phyloP scores from a whole-genome alignment of 345 rosid species.

The Sisymbrium altissimum region DNA sequence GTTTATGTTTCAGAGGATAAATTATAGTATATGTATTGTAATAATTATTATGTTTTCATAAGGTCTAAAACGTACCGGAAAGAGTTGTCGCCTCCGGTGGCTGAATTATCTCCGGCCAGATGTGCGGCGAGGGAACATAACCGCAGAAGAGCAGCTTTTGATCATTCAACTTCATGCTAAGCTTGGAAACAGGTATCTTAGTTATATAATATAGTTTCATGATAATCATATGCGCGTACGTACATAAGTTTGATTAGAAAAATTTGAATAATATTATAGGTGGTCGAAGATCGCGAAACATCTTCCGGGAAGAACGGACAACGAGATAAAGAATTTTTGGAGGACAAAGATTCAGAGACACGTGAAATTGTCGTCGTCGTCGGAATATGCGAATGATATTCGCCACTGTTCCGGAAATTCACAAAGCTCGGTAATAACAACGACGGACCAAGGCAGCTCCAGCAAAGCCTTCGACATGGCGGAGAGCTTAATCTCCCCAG shows the following conservation, averaged over 20 bases:
- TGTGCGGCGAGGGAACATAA: slow-evolving; percentile 34
- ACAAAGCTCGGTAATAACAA: slow-evolving; percentile 16
- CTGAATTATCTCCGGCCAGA: slow-evolving; percentile 38
- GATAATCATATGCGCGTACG: not conserved
- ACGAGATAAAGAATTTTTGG: slow-evolving; percentile 96
- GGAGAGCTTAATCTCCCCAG: slow-evolving; percentile 10
- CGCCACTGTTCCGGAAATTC: slow-evolving; percentile 17
- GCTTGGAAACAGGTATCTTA: slow-evolving; percentile 36
- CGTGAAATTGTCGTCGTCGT: slow-evolving; percentile 34
- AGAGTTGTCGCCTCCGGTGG: slow-evolving; percentile 67
- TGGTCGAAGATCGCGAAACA: slow-evolving; percentile 96
- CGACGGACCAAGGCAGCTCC: slow-evolving; percentile 26
- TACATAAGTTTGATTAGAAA: not conserved
- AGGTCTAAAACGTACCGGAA: slow-evolving; percentile 77
- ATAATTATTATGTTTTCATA: not conserved
- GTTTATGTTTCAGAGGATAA: not conserved
- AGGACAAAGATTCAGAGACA: slow-evolving; percentile 91
- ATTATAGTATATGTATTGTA: not conserved
- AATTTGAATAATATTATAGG: slow-evolving; percentile 25
- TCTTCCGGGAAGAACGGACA: slow-evolving; percentile 96
- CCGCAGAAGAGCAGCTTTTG: slow-evolving; percentile 27
- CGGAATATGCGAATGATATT: not conserved
- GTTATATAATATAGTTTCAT: not conserved
- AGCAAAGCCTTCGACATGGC: slow-evolving; percentile 21
- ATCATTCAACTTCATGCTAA: slow-evolving; percentile 33